Conservation (phyloP, 2,329 filamentous ascomycete genomes). For the Trichoderma lentiforme region DNA sequence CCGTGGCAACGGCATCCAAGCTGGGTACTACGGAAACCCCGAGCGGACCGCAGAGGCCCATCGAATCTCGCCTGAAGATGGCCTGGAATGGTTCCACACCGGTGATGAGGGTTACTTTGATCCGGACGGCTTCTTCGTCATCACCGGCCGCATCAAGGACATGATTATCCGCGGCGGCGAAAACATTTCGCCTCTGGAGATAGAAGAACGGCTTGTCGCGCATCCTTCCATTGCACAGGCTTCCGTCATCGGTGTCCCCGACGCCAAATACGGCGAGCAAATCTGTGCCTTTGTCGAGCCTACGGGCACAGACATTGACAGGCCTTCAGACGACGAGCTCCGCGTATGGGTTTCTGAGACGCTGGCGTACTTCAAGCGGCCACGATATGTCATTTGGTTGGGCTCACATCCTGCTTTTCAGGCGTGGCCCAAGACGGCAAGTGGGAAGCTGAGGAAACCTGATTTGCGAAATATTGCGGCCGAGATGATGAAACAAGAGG, state of each 20-base stretch:
- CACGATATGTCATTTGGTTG: not conserved
- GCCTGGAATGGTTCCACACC: conserved; percentile 67
- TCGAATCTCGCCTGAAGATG: not conserved
- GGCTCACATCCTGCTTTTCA: not conserved
- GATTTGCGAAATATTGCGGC: not conserved
- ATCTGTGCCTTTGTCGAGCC: conserved; percentile 68
- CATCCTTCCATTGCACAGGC: conserved; percentile 64
- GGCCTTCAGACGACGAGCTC: not conserved
- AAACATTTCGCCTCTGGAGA: conserved; percentile 81
- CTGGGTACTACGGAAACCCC: conserved; percentile 2
- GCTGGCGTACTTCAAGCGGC: not conserved
- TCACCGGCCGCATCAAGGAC: conserved; percentile 82
- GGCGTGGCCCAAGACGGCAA: conserved; percentile 1
- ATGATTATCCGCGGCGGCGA: conserved; percentile 84
- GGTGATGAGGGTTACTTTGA: conserved; percentile 82
- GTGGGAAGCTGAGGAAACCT: not conserved
- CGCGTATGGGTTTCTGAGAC: not conserved
- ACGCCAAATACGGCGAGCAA: conserved; percentile 72
- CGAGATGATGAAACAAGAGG: not conserved
- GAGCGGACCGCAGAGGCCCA: conserved; percentile 2
- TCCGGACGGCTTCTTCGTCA: conserved; percentile 69
- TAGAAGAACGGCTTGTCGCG: conserved; percentile 75
- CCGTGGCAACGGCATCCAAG: not conserved
- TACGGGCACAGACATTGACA: not conserved
- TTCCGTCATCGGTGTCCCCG: conserved; percentile 72